Base-by-base conservation (phyloP, 1,284 basidiomycete species). In the Sutorius eximius region DNA sequence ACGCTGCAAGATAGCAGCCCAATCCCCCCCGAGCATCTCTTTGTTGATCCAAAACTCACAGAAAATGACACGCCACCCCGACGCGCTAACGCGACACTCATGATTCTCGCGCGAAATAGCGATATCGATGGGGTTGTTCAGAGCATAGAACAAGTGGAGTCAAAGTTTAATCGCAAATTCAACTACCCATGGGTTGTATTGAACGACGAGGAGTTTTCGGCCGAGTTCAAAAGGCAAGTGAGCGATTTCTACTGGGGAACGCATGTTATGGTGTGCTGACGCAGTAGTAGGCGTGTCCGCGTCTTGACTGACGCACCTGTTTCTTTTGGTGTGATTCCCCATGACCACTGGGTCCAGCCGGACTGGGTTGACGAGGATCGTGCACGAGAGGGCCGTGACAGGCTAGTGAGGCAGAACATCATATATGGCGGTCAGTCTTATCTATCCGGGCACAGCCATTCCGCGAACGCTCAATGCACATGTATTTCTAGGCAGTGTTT, bases 321-420 rank as follows among this genome's bases (percentile, higher is more conserved):
- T 33, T 72, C 75, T 22, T 95, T 92, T 64, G 93, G 91, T 7
- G 71, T 82, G 18, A 87, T 95, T 30, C 83, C 86, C 5, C 67
- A 67, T 20, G 82, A 88, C 16, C 82, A 91, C 58, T 95, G 93
- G 93, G 74, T 78, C 56, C 89, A 93, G 68, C 91, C 92, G 0
- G 81, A 85, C 24, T 93, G 87, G 87, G 86, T 91, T 56, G 87
- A 91, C 57, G 86, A 91, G 65, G 75, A 81, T 6, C 79, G 77
- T 46, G 91, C 92, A 2, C 76, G 71, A n/a, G 77, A 76, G 44
- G 79, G 82, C 20, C 78, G 92, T 51, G 75, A 80, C 47, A 77
- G 78, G 58, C 82, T 91, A 76, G 77, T 78, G 55, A 69, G 72
- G 58, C 77, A 88, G 65, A 77, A 83, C 47, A 82, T 92, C 61